These are phyloP conservation scores for Fusarium bactridioides DNA, from an alignment of 2,329 filamentous ascomycete species.

Conservation along the genomic window DNA sequence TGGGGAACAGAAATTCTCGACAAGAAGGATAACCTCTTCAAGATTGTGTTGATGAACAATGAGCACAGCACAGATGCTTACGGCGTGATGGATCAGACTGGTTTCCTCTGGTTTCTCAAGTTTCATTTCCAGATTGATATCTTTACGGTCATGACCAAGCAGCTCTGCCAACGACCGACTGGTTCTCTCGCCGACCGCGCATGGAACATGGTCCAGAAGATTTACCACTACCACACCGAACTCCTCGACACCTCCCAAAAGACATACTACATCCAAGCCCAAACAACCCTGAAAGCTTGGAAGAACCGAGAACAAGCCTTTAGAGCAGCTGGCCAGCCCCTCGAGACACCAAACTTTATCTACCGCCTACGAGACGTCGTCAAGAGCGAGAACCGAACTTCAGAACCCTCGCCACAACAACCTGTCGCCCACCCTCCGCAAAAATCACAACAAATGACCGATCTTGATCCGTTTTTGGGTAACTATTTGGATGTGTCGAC, in stretches of 20 bases:
- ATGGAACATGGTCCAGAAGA: slow-evolving; percentile 57
- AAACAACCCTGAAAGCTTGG: slow-evolving; percentile 62
- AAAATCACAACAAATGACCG: slow-evolving; percentile 38
- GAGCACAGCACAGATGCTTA: slow-evolving; percentile 59
- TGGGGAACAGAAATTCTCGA: slow-evolving; percentile 59
- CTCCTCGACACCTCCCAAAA: slow-evolving; percentile 59
- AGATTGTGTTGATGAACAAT: slow-evolving; percentile 57
- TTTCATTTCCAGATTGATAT: slow-evolving; percentile 65
- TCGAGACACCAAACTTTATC: slow-evolving; percentile 57
- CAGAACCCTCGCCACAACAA: slow-evolving; percentile 38
- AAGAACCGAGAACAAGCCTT: slow-evolving; percentile 56
- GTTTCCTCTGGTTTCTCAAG: slow-evolving; percentile 65
- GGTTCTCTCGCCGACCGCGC: slow-evolving; percentile 62
- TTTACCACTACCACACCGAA: slow-evolving; percentile 60
- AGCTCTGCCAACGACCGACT: slow-evolving; percentile 58
- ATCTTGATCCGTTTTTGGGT: slow-evolving; percentile 55
- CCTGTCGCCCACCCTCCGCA: slow-evolving; percentile 41
- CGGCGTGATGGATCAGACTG: slow-evolving; percentile 51
- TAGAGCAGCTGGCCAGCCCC: slow-evolving; percentile 46
- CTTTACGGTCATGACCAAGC: slow-evolving; percentile 62
- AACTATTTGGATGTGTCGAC: slow-evolving; percentile 54
- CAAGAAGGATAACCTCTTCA: slow-evolving; percentile 63
- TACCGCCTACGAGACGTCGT: slow-evolving; percentile 53
- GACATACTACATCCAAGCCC: slow-evolving; percentile 54
- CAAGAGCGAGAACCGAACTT: slow-evolving; percentile 49